These are phyloP conservation scores for Alnus glutinosa DNA, from an alignment of 306 rosid species.

Conservation along the genomic window DNA sequence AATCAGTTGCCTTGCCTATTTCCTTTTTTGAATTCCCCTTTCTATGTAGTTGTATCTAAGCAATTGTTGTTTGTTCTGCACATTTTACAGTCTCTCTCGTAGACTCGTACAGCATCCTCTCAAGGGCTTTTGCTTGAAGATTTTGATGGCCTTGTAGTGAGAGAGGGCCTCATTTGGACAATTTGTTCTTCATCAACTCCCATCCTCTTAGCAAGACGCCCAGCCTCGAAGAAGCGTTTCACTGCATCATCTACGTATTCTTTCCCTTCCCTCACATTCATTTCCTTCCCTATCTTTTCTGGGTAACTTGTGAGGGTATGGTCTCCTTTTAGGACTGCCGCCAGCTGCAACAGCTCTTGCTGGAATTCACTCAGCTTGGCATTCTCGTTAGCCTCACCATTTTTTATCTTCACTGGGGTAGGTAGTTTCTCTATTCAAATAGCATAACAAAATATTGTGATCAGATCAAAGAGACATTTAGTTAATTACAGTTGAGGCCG, in stretches of 20 bases:
- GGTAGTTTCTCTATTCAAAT: constrained; percentile 57
- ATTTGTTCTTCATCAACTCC: constrained; percentile 72
- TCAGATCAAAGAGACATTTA: neutral
- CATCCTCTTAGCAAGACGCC: constrained; percentile 68
- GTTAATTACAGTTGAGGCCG: too few species aligned
- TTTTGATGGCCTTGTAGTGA: constrained; percentile 61
- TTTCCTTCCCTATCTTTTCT: constrained; percentile 49
- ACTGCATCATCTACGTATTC: constrained; percentile 67
- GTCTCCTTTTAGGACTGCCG: constrained; percentile 79
- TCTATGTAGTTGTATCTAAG: neutral
- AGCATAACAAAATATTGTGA: constrained; percentile 8
- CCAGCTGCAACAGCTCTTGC: constrained; percentile 75
- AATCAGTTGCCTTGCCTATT: neutral
- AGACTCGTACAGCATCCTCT: neutral
- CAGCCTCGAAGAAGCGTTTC: constrained; percentile 68
- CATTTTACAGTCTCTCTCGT: neutral
- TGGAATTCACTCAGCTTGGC: constrained; percentile 72
- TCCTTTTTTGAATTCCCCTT: neutral
- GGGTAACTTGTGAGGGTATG: constrained; percentile 68
- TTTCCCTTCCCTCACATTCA: constrained; percentile 79
- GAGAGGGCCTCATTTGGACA: constrained; percentile 90
- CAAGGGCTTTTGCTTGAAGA: constrained; percentile 34
- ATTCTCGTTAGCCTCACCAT: constrained; percentile 54
- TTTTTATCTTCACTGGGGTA: constrained; percentile 48
- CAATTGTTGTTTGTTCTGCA: neutral